phyloP scores from a whole-genome alignment of 768 basidiomycete genomes.

The Terana coerulea region DNA sequence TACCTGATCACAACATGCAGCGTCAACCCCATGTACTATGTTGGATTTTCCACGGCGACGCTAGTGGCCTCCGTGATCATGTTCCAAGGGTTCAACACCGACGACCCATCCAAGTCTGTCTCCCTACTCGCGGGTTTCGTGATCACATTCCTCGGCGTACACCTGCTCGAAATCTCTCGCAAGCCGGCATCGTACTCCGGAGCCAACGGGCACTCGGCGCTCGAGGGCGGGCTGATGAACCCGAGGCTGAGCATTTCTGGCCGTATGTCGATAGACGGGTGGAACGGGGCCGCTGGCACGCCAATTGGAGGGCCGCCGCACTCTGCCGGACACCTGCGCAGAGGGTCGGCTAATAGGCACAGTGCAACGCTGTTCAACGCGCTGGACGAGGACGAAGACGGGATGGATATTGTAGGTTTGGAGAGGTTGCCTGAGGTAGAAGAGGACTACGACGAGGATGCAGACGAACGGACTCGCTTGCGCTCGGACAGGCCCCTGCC shows the following conservation, averaged over 20 bases:
- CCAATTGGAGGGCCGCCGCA: conserved; percentile 25
- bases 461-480: conserved; percentile 44
- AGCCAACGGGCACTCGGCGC: conserved; percentile 40
- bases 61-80: conserved; percentile 93
- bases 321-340: conserved; percentile 54
- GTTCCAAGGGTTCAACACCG: conserved; percentile 96
- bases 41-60: conserved; percentile 92
- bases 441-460: conserved; percentile 46
- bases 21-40: conserved; percentile 97
- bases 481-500: conserved; percentile 26
- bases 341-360: conserved; percentile 63
- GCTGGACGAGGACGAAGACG: conserved; percentile 58
- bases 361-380: conserved; percentile 66
- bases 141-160: conserved; percentile 96
- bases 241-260: conserved; percentile 80
- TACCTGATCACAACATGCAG: conserved; percentile 34
- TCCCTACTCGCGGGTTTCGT: conserved; percentile 89
- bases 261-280: conserved; percentile 76
- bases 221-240: conserved; percentile 69
- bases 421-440: conserved; percentile 64
- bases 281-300: conserved; percentile 43
- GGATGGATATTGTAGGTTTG: conserved; percentile 48
- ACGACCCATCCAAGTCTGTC: conserved; percentile 72
- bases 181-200: conserved; percentile 43
- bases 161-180: conserved; percentile 83